Percentiles rank a stretch among this genome's conserved stretches.
Evolutionary conservation across 176 grass and related monocot genomes (phyloP).

Genomic region (Hyparrhenia diplandra): DNA sequence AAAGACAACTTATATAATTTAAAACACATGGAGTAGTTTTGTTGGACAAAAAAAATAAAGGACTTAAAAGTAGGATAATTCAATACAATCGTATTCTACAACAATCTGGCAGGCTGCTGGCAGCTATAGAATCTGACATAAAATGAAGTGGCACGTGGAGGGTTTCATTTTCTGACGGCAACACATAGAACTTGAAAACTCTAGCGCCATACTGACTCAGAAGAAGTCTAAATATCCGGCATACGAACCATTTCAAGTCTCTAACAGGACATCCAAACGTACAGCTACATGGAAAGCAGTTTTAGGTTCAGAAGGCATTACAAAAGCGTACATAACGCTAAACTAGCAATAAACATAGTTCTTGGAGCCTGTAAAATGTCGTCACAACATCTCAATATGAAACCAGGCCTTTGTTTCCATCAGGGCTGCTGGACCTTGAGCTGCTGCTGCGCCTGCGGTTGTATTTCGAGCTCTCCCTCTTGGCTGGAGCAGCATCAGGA

Average conservation of each 20-base stretch:
- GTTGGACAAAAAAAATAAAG: no score
- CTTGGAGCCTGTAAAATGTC: not conserved
- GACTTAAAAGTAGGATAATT: no score
- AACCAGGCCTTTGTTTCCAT: conserved; percentile 58
- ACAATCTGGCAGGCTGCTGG: no score
- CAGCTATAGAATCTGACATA: no score
- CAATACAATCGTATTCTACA: no score
- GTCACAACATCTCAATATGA: conserved; percentile 43
- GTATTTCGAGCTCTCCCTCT: conserved; percentile 37
- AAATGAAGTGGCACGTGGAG: no score
- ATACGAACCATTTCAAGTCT: not conserved
- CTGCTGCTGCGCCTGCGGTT: conserved; percentile 51
- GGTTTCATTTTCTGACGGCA: no score
- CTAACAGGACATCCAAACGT: not conserved
- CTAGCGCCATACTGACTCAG: not conserved
- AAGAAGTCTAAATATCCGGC: not conserved
- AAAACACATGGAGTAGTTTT: no score
- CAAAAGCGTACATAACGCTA: not conserved
- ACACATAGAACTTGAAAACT: no score
- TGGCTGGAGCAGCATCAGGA: conserved; percentile 33
- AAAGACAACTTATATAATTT: no score
- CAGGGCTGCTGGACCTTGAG: conserved; percentile 69
- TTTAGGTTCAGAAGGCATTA: not conserved
- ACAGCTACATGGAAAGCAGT: not conserved
- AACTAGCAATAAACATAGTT: conserved; percentile 13